Evolutionary conservation across 192 early-diverging fungal genomes (phyloP).

Genomic region (Piromyces finnis): DNA sequence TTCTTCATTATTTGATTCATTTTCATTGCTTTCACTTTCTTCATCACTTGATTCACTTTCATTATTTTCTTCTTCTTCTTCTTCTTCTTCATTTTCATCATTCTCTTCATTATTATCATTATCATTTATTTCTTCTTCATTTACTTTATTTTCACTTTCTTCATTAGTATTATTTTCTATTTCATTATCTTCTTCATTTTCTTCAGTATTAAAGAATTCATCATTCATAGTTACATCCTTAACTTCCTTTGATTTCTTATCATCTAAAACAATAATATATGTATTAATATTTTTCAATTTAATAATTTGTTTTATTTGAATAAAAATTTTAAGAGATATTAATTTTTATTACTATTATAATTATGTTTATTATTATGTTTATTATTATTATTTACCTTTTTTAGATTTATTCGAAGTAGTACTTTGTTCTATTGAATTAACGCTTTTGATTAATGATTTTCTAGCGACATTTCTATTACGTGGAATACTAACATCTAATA

Average conservation of each 20-base stretch:
- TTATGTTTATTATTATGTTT: no score
- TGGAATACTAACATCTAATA: background rate
- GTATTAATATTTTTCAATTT: no score
- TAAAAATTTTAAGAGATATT: no score
- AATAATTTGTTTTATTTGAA: no score
- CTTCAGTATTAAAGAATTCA: no score
- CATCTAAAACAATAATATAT: no score
- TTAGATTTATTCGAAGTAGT: no score
- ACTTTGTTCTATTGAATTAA: background rate
- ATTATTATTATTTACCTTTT: no score
- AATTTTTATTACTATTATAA: no score
- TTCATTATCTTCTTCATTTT: background rate
- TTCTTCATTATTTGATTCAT: background rate
- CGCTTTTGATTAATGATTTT: background rate
- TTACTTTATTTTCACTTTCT: background rate
- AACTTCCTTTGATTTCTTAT: background rate
- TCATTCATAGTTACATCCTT: no score
- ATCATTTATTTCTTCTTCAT: background rate
- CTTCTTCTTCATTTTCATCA: background rate
- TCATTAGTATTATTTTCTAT: background rate
- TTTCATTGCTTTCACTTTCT: background rate
- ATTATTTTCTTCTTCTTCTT: background rate
- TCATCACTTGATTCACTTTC: no score
- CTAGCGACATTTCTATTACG: background rate
- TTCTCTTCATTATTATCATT: background rate